Conservation (phyloP, 768 basidiomycete species). For the Myochromella boudieri region DNA sequence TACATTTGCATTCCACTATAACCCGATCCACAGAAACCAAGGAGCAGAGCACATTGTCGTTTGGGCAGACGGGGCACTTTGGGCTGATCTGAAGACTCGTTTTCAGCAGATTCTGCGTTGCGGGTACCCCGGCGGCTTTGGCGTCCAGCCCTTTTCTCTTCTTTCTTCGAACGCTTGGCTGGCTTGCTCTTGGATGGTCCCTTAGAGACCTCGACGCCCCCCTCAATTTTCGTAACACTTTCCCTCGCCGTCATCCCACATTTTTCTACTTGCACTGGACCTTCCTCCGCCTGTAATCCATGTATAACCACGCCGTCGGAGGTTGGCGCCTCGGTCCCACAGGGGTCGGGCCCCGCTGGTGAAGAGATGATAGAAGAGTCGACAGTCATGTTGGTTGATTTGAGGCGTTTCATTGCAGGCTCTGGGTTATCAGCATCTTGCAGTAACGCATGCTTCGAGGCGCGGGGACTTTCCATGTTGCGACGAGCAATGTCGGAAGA, state of each 20-base stretch:
- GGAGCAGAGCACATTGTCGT: conserved; percentile 76
- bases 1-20: conserved; percentile 97
- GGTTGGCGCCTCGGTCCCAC: too few species aligned
- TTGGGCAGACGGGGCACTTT: conserved; percentile 74
- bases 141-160: conserved; percentile 35
- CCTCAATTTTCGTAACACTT: neutral
- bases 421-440: conserved; percentile 3
- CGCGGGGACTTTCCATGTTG: conserved; percentile 10
- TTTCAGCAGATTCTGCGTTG: conserved; percentile 29
- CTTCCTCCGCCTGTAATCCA: too few species aligned
- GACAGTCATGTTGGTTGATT: conserved; percentile 1
- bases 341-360: neutral
- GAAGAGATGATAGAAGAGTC: neutral
- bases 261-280: too few species aligned
- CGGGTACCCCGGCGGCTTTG: conserved; percentile 43
- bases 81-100: conserved; percentile 22
- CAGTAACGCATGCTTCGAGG: conserved; percentile 13
- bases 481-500: neutral
- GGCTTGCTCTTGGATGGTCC: conserved; percentile 6
- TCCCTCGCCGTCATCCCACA: too few species aligned
- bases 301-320: too few species aligned
- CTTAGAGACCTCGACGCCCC: neutral
- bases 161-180: conserved; percentile 33
- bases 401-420: conserved; percentile 13
- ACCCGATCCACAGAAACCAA: conserved; percentile 92